Evolutionary conservation across 345 rosid species (phyloP).

Genomic region (Eucalyptus cloeziana): DNA sequence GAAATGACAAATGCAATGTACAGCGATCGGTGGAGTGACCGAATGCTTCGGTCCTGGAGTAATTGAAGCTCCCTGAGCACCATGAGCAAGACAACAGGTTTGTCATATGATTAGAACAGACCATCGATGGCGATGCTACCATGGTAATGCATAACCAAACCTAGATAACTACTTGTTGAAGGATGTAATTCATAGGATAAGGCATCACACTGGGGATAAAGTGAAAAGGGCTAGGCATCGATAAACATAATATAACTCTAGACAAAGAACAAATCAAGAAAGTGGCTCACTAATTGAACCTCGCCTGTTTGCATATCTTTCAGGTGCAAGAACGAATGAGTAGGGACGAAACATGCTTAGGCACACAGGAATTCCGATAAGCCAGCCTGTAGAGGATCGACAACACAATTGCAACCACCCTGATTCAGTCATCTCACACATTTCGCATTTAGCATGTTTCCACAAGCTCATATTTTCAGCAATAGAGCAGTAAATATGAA

Average conservation of each 20-base stretch:
- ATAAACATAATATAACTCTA: neutral
- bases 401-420: neutral
- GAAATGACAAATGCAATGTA: neutral
- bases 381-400: neutral
- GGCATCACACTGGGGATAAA: neutral
- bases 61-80: neutral
- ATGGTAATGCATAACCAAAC: neutral
- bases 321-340: neutral
- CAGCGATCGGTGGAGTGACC: neutral
- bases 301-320: neutral
- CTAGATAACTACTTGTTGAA: neutral
- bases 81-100: neutral
- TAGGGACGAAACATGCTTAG: neutral
- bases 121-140: neutral
- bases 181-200: neutral
- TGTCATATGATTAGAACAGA: neutral
- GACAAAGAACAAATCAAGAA: neutral
- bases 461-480: neutral
- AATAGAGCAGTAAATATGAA: neutral
- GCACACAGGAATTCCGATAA: neutral
- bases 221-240: neutral
- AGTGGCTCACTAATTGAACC: neutral
- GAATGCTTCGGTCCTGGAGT: neutral
- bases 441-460: neutral
- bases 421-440: neutral